Evolutionary conservation across 257 asterid species (phyloP), one percentile per base, ranked within the genome.

Genomic region (Salvia miltiorrhiza): DNA sequence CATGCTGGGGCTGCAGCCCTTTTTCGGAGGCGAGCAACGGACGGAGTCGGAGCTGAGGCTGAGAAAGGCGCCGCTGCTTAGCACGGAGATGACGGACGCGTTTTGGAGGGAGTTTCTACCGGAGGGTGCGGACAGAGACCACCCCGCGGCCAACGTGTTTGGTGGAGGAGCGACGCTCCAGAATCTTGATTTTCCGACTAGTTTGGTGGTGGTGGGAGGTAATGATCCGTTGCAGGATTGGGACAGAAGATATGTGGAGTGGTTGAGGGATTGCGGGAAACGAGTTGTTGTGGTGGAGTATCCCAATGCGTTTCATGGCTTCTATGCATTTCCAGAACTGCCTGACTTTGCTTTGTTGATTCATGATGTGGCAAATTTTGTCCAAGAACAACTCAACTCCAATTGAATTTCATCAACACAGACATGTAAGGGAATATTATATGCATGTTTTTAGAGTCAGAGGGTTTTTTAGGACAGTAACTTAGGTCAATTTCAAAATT

Each of bases 31-130:
- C 24, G 81, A 82, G 19, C 86, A 82, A 64, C 66, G 84, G 10
- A 83, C 83, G 0, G 83, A 78, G 17, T 73, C 86, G 16, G 89
- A 81, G 45, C 11, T 84, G 39, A 70, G 77, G 74, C 45, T 84
- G 40, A 49, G 2, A 12, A 9, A 55, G 0, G 82, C 73, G 6
- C 82, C 78, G n/a, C n/a, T n/a, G n/a, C n/a, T n/a, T n/a, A n/a
- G n/a, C n/a, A n/a, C n/a, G 7, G 2, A 65, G 23, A 4, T 3
- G 16, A 49, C 81, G 1, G 86, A 81, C n/a, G 6, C 3, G 14
- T n/a, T 58, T 72, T 79, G 85, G 89, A 70, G 63, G 79, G 62
- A 32, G n/a, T 84, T 84, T 49, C 53, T 81, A 67, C 85, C 89
- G 0, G 80, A 74, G 32, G 89, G 79, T 9, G 77, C 76, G 0